Evolutionary conservation across 257 asterid genomes (phyloP), one percentile per base, ranked within the genome.

Genomic region (Salvia hispanica): DNA sequence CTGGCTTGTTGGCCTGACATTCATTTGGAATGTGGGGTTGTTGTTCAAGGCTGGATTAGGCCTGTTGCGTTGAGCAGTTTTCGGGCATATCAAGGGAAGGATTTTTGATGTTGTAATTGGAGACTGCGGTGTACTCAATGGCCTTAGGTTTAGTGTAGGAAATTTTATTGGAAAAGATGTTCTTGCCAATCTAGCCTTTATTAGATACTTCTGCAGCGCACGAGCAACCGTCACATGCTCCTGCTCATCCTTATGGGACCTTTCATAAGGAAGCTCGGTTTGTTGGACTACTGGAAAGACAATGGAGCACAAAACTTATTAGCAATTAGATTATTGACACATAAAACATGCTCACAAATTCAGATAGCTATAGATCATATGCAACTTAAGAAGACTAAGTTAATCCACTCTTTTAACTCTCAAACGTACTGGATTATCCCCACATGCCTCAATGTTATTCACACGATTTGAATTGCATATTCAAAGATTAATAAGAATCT

Each of bases 171-270:
- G 99, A 70, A 94, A 87, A n/a, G 88, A 57, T 72, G 76, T 16
- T 71, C 80, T 84, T 12, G 88, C 90, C 74, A 80, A 57, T 77
- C 83, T 86, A 33, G 94, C 96, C 76, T 81, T 85, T 18, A 77
- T 56, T 54, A 87, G 80, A 74, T 84, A 94, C 83, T 74, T 87
- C 72, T 91, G 95, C 66, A 94, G 80, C 14, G 98, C 98, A 46
- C 96, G 91, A 61, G 96, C 97, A 44, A 88, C 96, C 1, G 88
- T 87, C 68, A 87, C 91, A 46, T 94, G 99, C 84, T 94, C 99
- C 72, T 85, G 96, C 82, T 91, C 98, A 50, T 94, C 99, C 64
- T 70, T 88, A 52, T 77, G 85, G 66, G 56, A 60, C 79, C 74
- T 82, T 36, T 86, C 95, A 11, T 75, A 75, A 21, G 95, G 79